Conservation (phyloP, 176 grass and related monocot species). For the Phragmites australis region DNA sequence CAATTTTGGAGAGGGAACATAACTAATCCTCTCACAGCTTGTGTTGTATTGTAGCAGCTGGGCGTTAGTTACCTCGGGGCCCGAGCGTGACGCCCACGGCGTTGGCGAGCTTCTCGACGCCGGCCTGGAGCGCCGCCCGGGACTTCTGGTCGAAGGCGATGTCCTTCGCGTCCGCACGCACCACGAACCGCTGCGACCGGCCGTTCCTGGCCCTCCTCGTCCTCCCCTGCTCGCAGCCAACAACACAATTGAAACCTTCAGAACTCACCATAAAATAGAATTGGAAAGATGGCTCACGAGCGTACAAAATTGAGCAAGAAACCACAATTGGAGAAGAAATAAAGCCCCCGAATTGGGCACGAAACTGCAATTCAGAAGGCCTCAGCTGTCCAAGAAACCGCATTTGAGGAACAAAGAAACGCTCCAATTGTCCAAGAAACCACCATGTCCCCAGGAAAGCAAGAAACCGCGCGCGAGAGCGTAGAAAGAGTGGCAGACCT, state of each 20-base stretch:
- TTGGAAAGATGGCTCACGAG: neutral
- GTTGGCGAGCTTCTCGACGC: conserved; percentile 74
- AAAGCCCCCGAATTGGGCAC: neutral
- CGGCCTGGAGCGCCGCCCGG: conserved; percentile 52
- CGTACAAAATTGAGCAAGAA: neutral
- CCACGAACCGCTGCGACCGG: conserved; percentile 42
- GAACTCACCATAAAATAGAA: neutral
- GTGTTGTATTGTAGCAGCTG: neutral
- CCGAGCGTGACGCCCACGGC: conserved; percentile 77
- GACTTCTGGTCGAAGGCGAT: conserved; percentile 75
- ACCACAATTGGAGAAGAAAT: neutral
- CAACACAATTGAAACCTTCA: neutral
- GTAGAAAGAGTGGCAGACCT: conserved; percentile 33
- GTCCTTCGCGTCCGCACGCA: conserved; percentile 57
- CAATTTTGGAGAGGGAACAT: neutral
- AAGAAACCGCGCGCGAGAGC: neutral
- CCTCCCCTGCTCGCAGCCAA: conserved; percentile 35
- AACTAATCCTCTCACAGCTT: too few relatives aligned
- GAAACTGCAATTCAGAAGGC: neutral
- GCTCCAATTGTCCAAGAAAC: neutral
- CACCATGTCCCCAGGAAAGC: neutral
- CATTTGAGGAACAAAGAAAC: neutral
- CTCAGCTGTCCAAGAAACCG: neutral
- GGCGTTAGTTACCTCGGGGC: conserved; percentile 44
- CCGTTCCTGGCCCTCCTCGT: conserved; percentile 34